phyloP scores from a whole-genome alignment of 208 protist genomes.

The Balamuthia mandrillaris region DNA sequence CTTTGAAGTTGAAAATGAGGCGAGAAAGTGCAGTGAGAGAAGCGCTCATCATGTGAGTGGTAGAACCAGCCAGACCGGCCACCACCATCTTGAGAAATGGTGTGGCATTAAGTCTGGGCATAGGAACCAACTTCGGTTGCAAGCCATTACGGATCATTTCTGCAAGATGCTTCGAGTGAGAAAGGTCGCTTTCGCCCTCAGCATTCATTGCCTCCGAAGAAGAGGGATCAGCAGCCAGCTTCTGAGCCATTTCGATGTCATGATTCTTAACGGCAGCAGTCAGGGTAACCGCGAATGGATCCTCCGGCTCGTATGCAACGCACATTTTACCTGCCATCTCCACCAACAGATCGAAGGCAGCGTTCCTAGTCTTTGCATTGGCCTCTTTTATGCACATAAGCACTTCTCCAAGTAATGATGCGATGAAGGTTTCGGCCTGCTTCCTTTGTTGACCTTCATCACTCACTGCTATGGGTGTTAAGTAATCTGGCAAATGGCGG shows the following conservation, averaged over 20 bases:
- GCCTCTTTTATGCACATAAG: slow-evolving; percentile 51
- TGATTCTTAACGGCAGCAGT: no score
- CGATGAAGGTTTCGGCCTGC: no score
- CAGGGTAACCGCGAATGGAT: no score
- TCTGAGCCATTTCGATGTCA: neutral
- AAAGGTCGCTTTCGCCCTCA: neutral
- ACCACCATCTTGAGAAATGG: slow-evolving; percentile 36
- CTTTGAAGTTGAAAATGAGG: slow-evolving; percentile 35
- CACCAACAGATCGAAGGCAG: slow-evolving; percentile 3
- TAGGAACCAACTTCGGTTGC: neutral
- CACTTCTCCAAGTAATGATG: slow-evolving; percentile 27
- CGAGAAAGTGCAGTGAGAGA: slow-evolving; percentile 37
- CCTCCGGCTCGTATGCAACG: no score
- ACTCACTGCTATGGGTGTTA: no score
- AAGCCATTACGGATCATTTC: neutral
- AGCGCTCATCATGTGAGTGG: slow-evolving; percentile 43
- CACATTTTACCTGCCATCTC: slow-evolving; percentile 24
- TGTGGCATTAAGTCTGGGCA: no score
- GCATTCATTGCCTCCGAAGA: neutral
- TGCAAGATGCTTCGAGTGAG: neutral
- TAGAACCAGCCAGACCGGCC: slow-evolving; percentile 36
- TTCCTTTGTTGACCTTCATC: no score
- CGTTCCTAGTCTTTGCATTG: slow-evolving; percentile 26
- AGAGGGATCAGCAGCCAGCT: neutral
- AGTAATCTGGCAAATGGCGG: no score